Evolutionary conservation across 2,329 filamentous ascomycete genomes (phyloP), one percentile per base, ranked within the genome.

Genomic region (Pseudogymnoascus sp.): DNA sequence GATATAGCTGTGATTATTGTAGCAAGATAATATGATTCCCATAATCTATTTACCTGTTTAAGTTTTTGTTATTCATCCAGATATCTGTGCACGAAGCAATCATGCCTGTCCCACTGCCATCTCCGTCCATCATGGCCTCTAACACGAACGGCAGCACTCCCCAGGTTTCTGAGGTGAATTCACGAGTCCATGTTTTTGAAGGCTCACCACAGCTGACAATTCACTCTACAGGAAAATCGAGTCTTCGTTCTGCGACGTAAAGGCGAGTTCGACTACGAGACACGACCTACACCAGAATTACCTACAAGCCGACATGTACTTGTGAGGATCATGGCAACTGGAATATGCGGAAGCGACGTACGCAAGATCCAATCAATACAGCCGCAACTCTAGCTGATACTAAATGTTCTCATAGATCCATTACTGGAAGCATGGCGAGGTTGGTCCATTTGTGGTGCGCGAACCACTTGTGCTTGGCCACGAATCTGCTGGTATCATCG

Each of bases 271-370:
- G n/a, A 35, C 16, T 62, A 62, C 16, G 61, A 62, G 42, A 62
- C 61, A 4, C 61, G 38, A 18, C 61, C 37, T 33, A 50, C 38
- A 50, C 61, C 61, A 56, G 28, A 25, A 31, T 37, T 62, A 18
- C 61, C 38, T 25, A 33, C 61, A 14, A 35, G 28, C 16, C 28
- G 28, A 31, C 61, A 64, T 16, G 63, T 64, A 16, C 61, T 64
- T 14, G 42, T 44, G 12, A 44, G 23, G 42, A 21, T 44, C 18
- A 14, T 44, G 11, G 42, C 42, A 23, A 88, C 85, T 23, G 84
- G 85, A 40, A 83, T 88, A 69, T 88, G 85, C 72, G 85, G 85
- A 64, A 87, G 84, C 11, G 85, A 88, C 72, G 80, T 86, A 61
- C 42, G 42, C 18, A 44, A 23, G 5, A 44, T 44, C 18, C 42